Conservation (phyloP, 495 filamentous ascomycete species). For the Aeminium ludgeri region DNA sequence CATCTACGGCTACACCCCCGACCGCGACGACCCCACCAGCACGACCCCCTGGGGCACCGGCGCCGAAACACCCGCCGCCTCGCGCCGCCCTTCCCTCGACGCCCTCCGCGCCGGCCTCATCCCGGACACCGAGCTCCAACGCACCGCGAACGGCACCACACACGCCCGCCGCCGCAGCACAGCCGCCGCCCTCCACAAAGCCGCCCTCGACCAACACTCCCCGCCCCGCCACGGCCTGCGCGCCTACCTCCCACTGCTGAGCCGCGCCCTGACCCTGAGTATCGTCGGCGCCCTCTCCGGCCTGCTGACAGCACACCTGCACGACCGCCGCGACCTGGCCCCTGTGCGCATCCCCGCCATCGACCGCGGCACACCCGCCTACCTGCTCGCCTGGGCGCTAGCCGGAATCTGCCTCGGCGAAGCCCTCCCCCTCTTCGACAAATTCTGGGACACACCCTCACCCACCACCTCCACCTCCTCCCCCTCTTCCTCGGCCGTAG, state of each 20-base stretch:
- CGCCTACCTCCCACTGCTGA: constrained; percentile 29
- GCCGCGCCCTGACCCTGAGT: constrained; percentile 54
- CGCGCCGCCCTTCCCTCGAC: no score
- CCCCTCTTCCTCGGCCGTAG: no score
- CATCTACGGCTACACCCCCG: constrained; percentile 58
- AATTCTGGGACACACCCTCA: constrained; percentile 39
- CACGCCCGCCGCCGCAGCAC: no score
- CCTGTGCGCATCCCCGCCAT: constrained; percentile 45
- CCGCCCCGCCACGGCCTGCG: constrained; percentile 22
- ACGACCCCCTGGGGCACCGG: constrained; percentile 63
- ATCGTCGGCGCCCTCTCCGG: constrained; percentile 72
- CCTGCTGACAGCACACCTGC: constrained; percentile 65
- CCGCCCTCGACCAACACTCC: no score
- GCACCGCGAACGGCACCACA: no score
- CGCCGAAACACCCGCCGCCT: constrained; percentile 40
- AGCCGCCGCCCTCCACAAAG: no score
- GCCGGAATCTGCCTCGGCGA: constrained; percentile 62
- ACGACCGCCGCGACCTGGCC: constrained; percentile 47
- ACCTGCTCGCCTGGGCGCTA: constrained; percentile 64
- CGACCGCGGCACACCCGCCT: constrained; percentile 43
- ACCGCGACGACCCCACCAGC: constrained; percentile 28
- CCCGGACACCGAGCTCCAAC: no score
- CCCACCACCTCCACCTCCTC: no score
- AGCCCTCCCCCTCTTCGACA: constrained; percentile 71
- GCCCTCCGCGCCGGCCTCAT: no score